These are phyloP conservation scores for Physcia stellaris DNA, from an alignment of 495 filamentous ascomycete genomes.

Conservation along the genomic window DNA sequence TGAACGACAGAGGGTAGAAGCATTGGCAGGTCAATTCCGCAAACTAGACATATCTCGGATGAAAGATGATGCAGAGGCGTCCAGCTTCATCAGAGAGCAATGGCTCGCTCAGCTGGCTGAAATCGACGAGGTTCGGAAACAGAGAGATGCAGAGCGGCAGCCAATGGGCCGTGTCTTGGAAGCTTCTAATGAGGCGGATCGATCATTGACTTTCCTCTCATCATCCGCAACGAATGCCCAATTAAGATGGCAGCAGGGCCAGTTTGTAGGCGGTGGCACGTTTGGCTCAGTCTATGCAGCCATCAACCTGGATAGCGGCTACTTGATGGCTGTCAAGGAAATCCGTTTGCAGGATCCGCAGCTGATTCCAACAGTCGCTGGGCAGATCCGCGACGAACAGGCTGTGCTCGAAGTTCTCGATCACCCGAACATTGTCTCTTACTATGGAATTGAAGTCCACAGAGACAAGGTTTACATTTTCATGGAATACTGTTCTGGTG, in stretches of 20 bases:
- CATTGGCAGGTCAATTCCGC: conserved; percentile 56
- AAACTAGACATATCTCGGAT: conserved; percentile 63
- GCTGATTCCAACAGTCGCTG: conserved; percentile 81
- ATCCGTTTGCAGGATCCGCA: conserved; percentile 95
- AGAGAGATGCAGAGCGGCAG: conserved; percentile 76
- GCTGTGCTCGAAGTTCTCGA: conserved; percentile 85
- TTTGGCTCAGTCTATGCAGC: conserved; percentile 96
- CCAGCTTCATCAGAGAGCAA: conserved; percentile 54
- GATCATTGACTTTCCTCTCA: conserved; percentile 83
- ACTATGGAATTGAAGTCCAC: conserved; percentile 96
- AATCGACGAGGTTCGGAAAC: conserved; percentile 64
- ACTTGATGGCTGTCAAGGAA: conserved; percentile 97
- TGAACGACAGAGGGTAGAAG: conserved; percentile 63
- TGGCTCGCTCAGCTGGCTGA: conserved; percentile 54
- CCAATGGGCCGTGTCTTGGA: conserved; percentile 82
- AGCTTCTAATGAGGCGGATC: conserved; percentile 86
- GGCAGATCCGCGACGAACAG: conserved; percentile 95
- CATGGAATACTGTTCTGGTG: conserved; percentile 97
- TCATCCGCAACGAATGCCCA: conserved; percentile 89
- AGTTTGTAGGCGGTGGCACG: conserved; percentile 91
- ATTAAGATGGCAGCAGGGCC: conserved; percentile 93
- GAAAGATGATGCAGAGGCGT: conserved; percentile 75
- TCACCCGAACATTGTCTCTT: conserved; percentile 94
- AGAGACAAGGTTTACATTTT: conserved; percentile 98
- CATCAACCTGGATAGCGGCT: conserved; percentile 90